phyloP scores from a whole-genome alignment of 2,329 filamentous ascomycete genomes.

The Talaromyces piceae region DNA sequence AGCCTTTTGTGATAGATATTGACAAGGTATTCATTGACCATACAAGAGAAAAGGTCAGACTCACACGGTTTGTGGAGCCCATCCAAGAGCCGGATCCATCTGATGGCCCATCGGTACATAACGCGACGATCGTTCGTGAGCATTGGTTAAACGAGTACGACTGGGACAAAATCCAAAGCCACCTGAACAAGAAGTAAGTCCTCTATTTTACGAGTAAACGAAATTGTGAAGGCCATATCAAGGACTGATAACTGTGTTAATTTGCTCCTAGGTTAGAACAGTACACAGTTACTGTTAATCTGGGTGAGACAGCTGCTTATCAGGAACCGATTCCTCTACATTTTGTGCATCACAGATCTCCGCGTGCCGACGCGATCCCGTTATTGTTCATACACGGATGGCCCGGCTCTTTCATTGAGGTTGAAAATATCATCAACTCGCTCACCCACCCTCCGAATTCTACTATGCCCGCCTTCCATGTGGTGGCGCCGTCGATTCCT shows the following conservation, averaged over 20 bases:
- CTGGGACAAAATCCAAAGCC: not conserved
- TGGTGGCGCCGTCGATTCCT: constrained; percentile 48
- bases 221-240: too few species aligned
- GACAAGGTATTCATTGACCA: not conserved
- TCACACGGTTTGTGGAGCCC: not conserved
- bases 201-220: not conserved
- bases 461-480: constrained; percentile 43
- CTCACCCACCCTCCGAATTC: constrained; percentile 28
- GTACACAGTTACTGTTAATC: constrained; percentile 43
- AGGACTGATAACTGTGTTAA: not conserved
- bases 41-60: not conserved
- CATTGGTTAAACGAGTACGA: not conserved
- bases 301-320: constrained; percentile 40
- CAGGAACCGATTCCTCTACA: constrained; percentile 57
- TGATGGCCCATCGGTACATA: not conserved
- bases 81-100: not conserved
- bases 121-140: not conserved
- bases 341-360: constrained; percentile 54
- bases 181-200: not conserved
- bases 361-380: constrained; percentile 47
- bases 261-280: constrained; percentile 43
- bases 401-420: constrained; percentile 63
- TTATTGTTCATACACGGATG: constrained; percentile 63
- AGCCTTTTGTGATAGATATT: not conserved
- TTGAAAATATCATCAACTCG: constrained; percentile 51